Evolutionary conservation across 2,329 filamentous ascomycete genomes (phyloP), one percentile per base, ranked within the genome.

Genomic region (Hirsutella thompsonii): DNA sequence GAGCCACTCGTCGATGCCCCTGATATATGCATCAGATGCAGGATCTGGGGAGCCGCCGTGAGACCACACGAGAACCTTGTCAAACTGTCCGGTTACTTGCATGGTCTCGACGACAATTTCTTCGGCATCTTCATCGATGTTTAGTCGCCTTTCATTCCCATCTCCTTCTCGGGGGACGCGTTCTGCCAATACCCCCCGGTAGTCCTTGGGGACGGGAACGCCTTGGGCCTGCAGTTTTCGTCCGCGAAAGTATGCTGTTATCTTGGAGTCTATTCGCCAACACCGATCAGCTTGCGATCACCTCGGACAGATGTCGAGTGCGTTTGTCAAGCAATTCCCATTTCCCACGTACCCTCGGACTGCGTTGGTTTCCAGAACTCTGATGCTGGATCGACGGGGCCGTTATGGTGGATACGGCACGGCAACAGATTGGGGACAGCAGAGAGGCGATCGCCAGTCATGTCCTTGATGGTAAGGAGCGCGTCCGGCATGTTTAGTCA

Each of bases 1-100:
- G 43, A 93, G 67, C 87, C 88, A 94, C 59, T 94, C 88, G 49
- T 81, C 73, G 35, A 94, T 64, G 0, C 81, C 78, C 55, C 82
- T 81, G 4, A 85, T 67, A 56, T 87, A 92, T 1, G 73, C 67
- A 60, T 94, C 86, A 5, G 63, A 63, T 21, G 68, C 67, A 1
- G 69, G 68, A 44, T 81, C 77, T 5, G 78, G 78, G 38, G 75
- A 51, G 1, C 64, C 60, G 49, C 92, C 88, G 57, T 94, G 88
- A 0, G 75, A 80, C 89, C 89, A 96, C n/a, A 94, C 70, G 3
- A 86, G 63, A 39, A 94, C 58, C 41, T 83, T 69, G 6, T 87
- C 76, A 55, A 95, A 95, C 14, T 69, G 69, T 1, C 77, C 79
- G 18, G 79, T 67, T 35, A 76, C 66, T 39, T 83, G 71, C 49